Conservation (phyloP, 2,329 filamentous ascomycete species). For the Venturia pyrina region DNA sequence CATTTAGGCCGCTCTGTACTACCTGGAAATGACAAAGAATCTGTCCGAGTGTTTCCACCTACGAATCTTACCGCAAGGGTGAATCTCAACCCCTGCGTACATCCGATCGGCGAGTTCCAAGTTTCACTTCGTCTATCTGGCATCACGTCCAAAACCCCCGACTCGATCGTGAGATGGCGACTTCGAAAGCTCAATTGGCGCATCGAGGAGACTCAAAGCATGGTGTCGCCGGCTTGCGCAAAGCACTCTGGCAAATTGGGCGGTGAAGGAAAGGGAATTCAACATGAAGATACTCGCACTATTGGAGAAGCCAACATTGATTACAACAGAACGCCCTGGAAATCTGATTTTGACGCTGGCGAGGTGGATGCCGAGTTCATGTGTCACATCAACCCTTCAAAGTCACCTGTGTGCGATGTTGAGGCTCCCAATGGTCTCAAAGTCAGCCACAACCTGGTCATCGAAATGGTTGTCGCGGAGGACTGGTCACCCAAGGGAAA, state of each 20-base stretch:
- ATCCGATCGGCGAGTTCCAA: slow-evolving; percentile 74
- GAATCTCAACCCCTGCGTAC: slow-evolving; percentile 70
- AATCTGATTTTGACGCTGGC: slow-evolving; percentile 60
- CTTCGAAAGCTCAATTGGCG: slow-evolving; percentile 88
- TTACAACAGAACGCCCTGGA: slow-evolving; percentile 80
- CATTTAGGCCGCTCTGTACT: slow-evolving; percentile 71
- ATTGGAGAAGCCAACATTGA: slow-evolving; percentile 76
- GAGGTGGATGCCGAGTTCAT: slow-evolving; percentile 73
- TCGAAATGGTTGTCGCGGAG: slow-evolving; percentile 90
- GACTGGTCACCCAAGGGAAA: slow-evolving; percentile 67
- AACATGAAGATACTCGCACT: slow-evolving; percentile 64
- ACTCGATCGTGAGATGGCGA: slow-evolving; percentile 60
- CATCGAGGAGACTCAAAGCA: slow-evolving; percentile 77
- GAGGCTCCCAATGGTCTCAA: slow-evolving; percentile 65
- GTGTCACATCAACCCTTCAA: slow-evolving; percentile 48
- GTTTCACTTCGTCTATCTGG: slow-evolving; percentile 76
- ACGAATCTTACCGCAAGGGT: slow-evolving; percentile 86
- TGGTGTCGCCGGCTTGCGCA: slow-evolving; percentile 67
- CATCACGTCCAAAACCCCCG: slow-evolving; percentile 59
- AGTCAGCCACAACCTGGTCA: slow-evolving; percentile 73
- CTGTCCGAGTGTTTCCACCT: slow-evolving; percentile 87
- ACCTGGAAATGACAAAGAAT: slow-evolving; percentile 73
- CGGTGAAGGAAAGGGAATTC: slow-evolving; percentile 57
- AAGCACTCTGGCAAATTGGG: slow-evolving; percentile 61
- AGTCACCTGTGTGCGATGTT: slow-evolving; percentile 67